phyloP scores from a whole-genome alignment of 192 early-diverging fungal genomes.

The Backusella tarrabulga region DNA sequence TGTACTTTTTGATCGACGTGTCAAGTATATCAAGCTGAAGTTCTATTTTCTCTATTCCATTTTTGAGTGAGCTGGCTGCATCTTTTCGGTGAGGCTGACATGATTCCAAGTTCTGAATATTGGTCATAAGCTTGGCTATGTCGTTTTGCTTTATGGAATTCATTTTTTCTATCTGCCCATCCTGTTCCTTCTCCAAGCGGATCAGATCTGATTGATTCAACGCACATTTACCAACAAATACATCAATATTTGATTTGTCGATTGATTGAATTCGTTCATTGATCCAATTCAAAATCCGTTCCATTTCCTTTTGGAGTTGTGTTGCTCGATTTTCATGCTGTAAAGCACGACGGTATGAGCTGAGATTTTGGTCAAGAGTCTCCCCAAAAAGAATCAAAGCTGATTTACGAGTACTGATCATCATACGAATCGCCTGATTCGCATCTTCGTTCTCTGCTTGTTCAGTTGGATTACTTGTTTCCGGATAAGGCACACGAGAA shows the following conservation, averaged over 20 bases:
- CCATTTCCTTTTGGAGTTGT: conserved; percentile 16
- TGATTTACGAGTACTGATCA: conserved; percentile 13
- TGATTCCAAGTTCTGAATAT: conserved; percentile 13
- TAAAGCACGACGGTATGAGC: conserved; percentile 23
- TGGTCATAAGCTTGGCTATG: conserved; percentile 9
- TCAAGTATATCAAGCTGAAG: background rate
- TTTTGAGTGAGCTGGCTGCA: background rate
- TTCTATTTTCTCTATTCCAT: background rate
- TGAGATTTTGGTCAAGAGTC: conserved; percentile 23
- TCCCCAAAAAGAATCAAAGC: conserved; percentile 31
- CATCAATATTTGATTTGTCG: background rate
- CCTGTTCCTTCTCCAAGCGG: conserved; percentile 18
- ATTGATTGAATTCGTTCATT: conserved; percentile 6
- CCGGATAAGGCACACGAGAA: conserved; percentile 23
- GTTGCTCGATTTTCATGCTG: conserved; percentile 20
- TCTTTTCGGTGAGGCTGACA: too few relatives aligned
- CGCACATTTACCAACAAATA: conserved; percentile 6
- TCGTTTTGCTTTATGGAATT: conserved; percentile 14
- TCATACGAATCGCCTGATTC: conserved; percentile 22
- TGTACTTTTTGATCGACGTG: conserved; percentile 13
- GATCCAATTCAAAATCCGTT: conserved; percentile 15
- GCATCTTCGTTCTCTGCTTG: conserved; percentile 21
- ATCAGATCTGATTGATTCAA: conserved; percentile 17
- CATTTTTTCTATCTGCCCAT: conserved; percentile 12
- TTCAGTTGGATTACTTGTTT: conserved; percentile 1